phyloP scores from a whole-genome alignment of 1,284 basidiomycete species.

The Phylloporus sp. region DNA sequence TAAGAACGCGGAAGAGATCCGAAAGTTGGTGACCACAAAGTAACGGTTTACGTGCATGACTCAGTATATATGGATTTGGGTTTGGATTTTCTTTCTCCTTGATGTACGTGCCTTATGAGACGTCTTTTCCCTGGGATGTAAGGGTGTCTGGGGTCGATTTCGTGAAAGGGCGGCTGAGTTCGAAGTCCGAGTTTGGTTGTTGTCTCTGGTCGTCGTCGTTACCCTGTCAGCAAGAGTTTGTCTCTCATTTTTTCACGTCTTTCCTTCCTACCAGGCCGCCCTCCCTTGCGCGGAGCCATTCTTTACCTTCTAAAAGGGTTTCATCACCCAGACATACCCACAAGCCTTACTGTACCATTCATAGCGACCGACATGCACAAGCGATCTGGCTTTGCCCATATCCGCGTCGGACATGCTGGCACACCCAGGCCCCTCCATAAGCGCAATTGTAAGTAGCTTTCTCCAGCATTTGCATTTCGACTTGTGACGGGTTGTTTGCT shows the following conservation, averaged over 20 bases:
- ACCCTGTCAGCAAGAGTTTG: not conserved
- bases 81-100: no score
- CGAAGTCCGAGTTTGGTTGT: conserved; percentile 14
- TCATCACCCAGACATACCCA: conserved; percentile 6
- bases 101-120: no score
- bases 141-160: conserved; percentile 20
- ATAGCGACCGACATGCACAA: conserved; percentile 27
- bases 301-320: conserved; percentile 25
- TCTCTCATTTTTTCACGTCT: conserved; percentile 19
- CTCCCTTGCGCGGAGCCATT: conserved; percentile 29
- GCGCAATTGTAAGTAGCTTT: conserved; percentile 20
- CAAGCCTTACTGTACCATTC: not conserved
- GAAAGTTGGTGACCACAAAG: conserved; percentile 13
- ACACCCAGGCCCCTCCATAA: conserved; percentile 25
- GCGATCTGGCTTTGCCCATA: conserved; percentile 33
- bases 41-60: not conserved
- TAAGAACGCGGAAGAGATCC: conserved; percentile 15
- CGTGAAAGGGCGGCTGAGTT: conserved; percentile 28
- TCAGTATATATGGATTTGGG: not conserved
- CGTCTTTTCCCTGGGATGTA: no score
- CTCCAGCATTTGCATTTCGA: not conserved
- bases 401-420: conserved; percentile 34
- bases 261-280: conserved; percentile 28
- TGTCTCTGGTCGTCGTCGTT: conserved; percentile 16
- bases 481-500: conserved; percentile 9